Conservation (phyloP, 345 rosid genomes). For the Salix udensis region DNA sequence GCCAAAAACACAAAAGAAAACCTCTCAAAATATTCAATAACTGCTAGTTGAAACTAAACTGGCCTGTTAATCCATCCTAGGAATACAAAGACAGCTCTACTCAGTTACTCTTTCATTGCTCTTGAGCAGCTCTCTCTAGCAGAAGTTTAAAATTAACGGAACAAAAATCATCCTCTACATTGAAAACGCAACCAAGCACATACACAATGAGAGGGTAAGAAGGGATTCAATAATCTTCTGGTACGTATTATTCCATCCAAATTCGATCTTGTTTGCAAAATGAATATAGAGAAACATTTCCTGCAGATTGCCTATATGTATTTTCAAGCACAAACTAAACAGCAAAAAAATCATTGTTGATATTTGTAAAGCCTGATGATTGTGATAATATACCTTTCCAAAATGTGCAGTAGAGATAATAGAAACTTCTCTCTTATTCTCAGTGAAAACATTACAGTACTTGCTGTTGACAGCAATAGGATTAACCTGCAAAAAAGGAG, state of each 20-base stretch:
- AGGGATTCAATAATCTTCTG: not conserved
- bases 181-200: not conserved
- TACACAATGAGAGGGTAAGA: not conserved
- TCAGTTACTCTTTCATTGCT: not conserved
- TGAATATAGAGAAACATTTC: not conserved
- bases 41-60: not conserved
- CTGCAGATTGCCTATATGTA: not conserved
- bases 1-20: not conserved
- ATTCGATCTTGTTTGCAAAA: not conserved
- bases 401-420: conserved; percentile 69
- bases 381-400: conserved; percentile 60
- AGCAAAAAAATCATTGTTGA: not conserved
- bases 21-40: not conserved
- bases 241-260: not conserved
- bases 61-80: not conserved
- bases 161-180: not conserved
- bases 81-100: not conserved
- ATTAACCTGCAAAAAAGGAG: conserved; percentile 56
- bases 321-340: not conserved
- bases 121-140: not conserved
- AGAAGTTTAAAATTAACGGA: not conserved
- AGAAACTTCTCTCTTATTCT: conserved; percentile 71
- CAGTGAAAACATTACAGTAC: conserved; percentile 91
- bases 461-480: conserved; percentile 94
- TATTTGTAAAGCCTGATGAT: not conserved